These are phyloP conservation scores for Penicillium flavigenum DNA, from an alignment of 495 filamentous ascomycete genomes.

Conservation along the genomic window DNA sequence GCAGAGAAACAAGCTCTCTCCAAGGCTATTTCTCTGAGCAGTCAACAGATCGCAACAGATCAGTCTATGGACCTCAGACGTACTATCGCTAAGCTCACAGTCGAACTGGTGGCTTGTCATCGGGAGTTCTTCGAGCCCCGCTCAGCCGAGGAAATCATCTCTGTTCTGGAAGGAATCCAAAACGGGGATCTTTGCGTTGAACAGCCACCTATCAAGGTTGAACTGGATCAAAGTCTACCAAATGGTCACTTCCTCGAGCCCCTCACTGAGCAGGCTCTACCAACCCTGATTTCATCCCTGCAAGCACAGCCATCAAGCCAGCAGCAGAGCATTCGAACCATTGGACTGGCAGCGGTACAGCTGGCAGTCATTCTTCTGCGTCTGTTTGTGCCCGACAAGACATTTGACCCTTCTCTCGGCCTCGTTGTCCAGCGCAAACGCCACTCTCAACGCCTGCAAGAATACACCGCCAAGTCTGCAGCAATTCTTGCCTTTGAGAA, in stretches of 20 bases:
- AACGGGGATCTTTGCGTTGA: slow-evolving; percentile 12
- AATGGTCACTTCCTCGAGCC: slow-evolving; percentile 37
- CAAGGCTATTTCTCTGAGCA: slow-evolving; percentile 48
- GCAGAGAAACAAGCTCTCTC: slow-evolving; percentile 63
- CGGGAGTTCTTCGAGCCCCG: slow-evolving; percentile 36
- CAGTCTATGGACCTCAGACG: slow-evolving; percentile 47
- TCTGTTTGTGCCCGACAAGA: slow-evolving; percentile 81
- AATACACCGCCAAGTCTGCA: slow-evolving; percentile 56
- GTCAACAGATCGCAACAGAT: slow-evolving; percentile 47
- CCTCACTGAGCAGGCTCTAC: slow-evolving; percentile 35
- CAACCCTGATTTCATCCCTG: slow-evolving; percentile 34
- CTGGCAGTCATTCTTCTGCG: slow-evolving; percentile 53
- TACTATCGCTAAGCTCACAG: slow-evolving; percentile 49
- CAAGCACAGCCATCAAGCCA: slow-evolving; percentile 9
- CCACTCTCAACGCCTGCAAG: slow-evolving; percentile 54
- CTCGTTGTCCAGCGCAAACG: slow-evolving; percentile 69
- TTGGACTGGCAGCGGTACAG: slow-evolving; percentile 39
- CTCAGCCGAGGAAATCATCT: slow-evolving; percentile 31
- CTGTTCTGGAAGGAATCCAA: slow-evolving; percentile 28
- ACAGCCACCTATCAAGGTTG: slow-evolving; percentile 17
- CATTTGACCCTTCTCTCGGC: slow-evolving; percentile 81
- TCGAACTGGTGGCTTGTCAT: slow-evolving; percentile 48
- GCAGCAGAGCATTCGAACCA: slow-evolving; percentile 22
- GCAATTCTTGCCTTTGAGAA: slow-evolving; percentile 64
- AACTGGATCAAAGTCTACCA: slow-evolving; percentile 27